phyloP scores from a whole-genome alignment of 306 rosid genomes.

The Medicago ruthenica region DNA sequence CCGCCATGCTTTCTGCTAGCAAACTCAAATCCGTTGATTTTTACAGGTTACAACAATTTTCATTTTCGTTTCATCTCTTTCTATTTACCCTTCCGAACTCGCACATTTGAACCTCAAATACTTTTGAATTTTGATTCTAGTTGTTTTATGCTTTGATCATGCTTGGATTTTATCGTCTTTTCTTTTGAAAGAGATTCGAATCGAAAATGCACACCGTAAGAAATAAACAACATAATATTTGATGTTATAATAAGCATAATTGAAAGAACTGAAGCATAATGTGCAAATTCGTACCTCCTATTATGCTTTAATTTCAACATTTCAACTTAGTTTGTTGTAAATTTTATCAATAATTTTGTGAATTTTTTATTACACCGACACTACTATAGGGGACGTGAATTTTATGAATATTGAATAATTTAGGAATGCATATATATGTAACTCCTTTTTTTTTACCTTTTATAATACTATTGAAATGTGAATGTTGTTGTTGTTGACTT shows the following conservation, averaged over 20 bases:
- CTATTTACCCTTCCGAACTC: background rate
- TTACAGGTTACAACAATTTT: slow-evolving; percentile 74
- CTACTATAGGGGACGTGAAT: background rate
- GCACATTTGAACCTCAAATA: background rate
- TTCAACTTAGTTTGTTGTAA: background rate
- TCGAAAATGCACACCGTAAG: slow-evolving; percentile 30
- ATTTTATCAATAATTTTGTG: slow-evolving; percentile 3
- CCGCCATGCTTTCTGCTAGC: slow-evolving; percentile 76
- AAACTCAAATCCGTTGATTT: slow-evolving; percentile 96
- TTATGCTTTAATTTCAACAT: slow-evolving; percentile 25
- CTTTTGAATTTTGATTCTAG: background rate
- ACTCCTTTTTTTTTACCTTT: background rate
- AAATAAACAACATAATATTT: background rate
- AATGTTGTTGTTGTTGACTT: slow-evolving; percentile 36
- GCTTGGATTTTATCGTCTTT: background rate
- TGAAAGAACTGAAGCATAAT: background rate
- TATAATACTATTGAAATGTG: slow-evolving; percentile 6
- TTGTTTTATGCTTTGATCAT: slow-evolving; percentile 9
- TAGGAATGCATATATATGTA: slow-evolving; percentile 25
- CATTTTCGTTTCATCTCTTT: slow-evolving; percentile 9
- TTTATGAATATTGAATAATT: slow-evolving; percentile 25
- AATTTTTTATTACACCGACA: background rate
- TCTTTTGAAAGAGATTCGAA: background rate
- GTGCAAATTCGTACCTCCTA: background rate
- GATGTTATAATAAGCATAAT: background rate